These are phyloP conservation scores for Poa annua DNA, from an alignment of 176 grass and related monocot genomes.

Conservation along the genomic window DNA sequence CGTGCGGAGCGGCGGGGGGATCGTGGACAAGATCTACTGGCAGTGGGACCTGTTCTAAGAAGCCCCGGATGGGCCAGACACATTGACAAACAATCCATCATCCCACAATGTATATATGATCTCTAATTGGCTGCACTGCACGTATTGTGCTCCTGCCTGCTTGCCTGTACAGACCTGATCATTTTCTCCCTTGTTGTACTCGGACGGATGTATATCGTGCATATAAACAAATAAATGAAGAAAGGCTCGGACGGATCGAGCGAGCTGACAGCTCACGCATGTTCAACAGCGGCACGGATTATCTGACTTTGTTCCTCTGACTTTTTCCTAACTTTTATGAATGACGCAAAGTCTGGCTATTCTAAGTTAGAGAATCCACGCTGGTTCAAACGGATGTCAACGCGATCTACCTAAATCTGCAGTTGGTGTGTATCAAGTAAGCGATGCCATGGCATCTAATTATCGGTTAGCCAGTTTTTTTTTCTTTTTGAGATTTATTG, in stretches of 20 bases:
- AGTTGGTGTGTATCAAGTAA: too few species aligned
- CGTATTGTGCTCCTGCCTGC: constrained; percentile 30
- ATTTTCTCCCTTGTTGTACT: background rate
- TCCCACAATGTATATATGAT: constrained; percentile 53
- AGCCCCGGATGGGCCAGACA: background rate
- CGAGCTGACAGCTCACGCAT: background rate
- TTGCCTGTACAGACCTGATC: background rate
- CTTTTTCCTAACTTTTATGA: too few species aligned
- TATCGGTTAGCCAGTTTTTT: too few species aligned
- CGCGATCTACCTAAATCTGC: too few species aligned
- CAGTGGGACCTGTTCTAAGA: constrained; percentile 92
- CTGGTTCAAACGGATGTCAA: too few species aligned
- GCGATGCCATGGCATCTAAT: too few species aligned
- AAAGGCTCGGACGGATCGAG: background rate
- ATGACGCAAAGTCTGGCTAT: too few species aligned
- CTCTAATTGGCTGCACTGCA: constrained; percentile 39
- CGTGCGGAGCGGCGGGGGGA: constrained; percentile 82
- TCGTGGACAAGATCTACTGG: constrained; percentile 98
- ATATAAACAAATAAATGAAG: constrained; percentile 36
- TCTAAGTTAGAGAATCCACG: too few species aligned
- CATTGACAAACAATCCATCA: constrained; percentile 44
- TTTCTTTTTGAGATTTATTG: too few species aligned
- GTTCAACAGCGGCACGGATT: too few species aligned
- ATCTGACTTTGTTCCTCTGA: too few species aligned
- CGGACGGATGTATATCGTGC: constrained; percentile 24